A percentile compares a stretch with the other conserved stretches of the same genome.
Evolutionary conservation across 83 land plant species (phyloP).

Genomic region (Diphasiastrum complanatum): DNA sequence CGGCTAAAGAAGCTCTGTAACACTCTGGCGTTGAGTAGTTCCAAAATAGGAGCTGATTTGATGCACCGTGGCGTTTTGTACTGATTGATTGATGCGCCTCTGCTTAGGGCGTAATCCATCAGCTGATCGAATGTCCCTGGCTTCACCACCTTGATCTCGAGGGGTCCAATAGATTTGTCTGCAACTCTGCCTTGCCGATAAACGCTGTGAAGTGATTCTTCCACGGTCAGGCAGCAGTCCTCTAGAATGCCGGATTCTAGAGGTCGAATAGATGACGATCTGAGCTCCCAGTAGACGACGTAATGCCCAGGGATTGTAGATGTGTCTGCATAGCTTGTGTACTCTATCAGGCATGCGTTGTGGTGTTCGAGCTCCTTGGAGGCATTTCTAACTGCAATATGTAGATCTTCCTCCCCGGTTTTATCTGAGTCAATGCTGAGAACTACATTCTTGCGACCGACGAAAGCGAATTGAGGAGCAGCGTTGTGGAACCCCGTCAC

Average conservation of each 20-base stretch:
- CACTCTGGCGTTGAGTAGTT: constrained; percentile 47
- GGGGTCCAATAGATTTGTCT: constrained; percentile 61
- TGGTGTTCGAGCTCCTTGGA: constrained; percentile 27
- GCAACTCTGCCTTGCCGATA: constrained; percentile 51
- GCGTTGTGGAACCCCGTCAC: constrained; percentile 21
- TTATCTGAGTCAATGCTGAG: constrained; percentile 45
- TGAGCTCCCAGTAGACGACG: constrained; percentile 76
- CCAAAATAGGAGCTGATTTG: constrained; percentile 37
- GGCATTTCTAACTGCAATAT: constrained; percentile 50
- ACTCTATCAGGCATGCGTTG: constrained; percentile 48
- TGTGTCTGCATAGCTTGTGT: constrained; percentile 66
- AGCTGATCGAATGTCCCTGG: constrained; percentile 60
- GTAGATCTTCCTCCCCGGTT: constrained; percentile 76
- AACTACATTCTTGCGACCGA: constrained; percentile 19
- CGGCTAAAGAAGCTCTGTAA: constrained; percentile 44
- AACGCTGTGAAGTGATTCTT: constrained; percentile 56
- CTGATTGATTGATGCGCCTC: constrained; percentile 73
- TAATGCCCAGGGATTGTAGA: constrained; percentile 68
- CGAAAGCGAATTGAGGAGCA: constrained; percentile 14
- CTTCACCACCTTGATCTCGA: constrained; percentile 67
- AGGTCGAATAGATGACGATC: not conserved
- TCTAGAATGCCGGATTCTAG: constrained; percentile 35
- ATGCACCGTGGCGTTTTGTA: constrained; percentile 82
- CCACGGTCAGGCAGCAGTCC: constrained; percentile 64
- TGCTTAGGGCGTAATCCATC: constrained; percentile 59